Conservation (phyloP, 805 yeast species). For the Kuraishia piskuri region DNA sequence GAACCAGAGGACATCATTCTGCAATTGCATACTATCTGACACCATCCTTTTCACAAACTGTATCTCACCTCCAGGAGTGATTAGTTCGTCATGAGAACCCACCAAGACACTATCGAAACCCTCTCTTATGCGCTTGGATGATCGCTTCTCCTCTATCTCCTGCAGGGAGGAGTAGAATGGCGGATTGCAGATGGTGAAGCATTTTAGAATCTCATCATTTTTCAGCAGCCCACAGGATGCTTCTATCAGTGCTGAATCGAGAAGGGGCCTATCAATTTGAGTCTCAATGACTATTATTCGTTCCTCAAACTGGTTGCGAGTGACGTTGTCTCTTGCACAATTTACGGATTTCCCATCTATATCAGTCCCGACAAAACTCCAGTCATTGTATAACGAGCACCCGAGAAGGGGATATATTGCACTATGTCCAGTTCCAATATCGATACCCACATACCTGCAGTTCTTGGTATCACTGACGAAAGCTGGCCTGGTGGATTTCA, state of each 20-base stretch:
- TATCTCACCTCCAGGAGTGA: conserved; percentile 38
- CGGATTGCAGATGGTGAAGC: conserved; percentile 41
- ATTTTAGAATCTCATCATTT: neutral
- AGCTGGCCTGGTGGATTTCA: conserved; percentile 1
- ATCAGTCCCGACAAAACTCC: conserved; percentile 33
- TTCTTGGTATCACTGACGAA: neutral
- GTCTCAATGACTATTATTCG: conserved; percentile 11
- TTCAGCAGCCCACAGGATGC: conserved; percentile 9
- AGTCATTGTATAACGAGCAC: conserved; percentile 10
- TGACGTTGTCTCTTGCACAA: conserved; percentile 19
- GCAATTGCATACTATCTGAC: conserved; percentile 17
- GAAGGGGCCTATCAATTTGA: conserved; percentile 2
- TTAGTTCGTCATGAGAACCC: conserved; percentile 29
- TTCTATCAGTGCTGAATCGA: neutral
- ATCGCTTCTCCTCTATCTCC: conserved; percentile 20
- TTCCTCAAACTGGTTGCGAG: conserved; percentile 16
- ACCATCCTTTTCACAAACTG: conserved; percentile 28
- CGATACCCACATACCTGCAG: conserved; percentile 20
- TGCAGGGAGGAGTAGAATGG: conserved; percentile 34
- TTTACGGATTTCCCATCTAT: conserved; percentile 25
- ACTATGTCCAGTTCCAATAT: conserved; percentile 42
- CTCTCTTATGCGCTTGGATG: conserved; percentile 13
- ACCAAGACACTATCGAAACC: conserved; percentile 12
- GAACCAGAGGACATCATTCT: conserved; percentile 23
- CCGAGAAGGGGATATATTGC: conserved; percentile 39